Evolutionary conservation across 2,329 filamentous ascomycete species (phyloP), one percentile per base, ranked within the genome.

Genomic region (Paraphaeosphaeria minitans): DNA sequence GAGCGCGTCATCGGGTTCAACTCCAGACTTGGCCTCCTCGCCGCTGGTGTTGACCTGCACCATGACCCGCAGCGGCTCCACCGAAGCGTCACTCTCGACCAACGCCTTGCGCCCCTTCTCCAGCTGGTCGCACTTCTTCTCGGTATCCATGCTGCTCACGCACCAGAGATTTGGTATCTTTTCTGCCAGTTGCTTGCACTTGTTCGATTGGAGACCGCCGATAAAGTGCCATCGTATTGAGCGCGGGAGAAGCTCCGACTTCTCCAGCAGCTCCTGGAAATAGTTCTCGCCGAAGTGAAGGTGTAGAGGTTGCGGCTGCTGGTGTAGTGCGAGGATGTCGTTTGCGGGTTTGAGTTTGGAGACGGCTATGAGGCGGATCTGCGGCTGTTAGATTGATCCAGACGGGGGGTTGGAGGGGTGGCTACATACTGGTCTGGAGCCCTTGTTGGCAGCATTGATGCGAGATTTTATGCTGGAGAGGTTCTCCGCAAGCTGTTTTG

Each of bases 221-320:
- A 98, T 99, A 77, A 98, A 97, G 78, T 99, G 95, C 95, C 95
- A 99, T 69, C 85, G 84, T 65, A 99, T 90, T 35, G 83, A 84
- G 46, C 80, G 79, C 0, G 95, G 94, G 12, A 99, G 85, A 21
- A 97, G 75, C 37, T 85, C 84, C 1, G 92, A 89, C 78, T 99
- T 99, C 75, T 96, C 90, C 59, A 85, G 83, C 55, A 99, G 85
- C 78, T 99, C 95, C 68, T 83, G 81, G 37, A 80, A 77, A 80
- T 99, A 99, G 82, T 99, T 99, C 80, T 99, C 95, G 69, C 95
- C 95, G 76, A 98, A 98, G 79, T 99, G 92, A 19, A 82, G 67
- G 55, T 93, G 91, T 1, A 63, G 53, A 8, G 67, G 70, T 9
- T 63, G 60, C 24, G 66, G 81, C 0, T 82, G 77, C 68, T 85